Conservation (phyloP, 2,329 filamentous ascomycete genomes). For the Xylaria digitata region DNA sequence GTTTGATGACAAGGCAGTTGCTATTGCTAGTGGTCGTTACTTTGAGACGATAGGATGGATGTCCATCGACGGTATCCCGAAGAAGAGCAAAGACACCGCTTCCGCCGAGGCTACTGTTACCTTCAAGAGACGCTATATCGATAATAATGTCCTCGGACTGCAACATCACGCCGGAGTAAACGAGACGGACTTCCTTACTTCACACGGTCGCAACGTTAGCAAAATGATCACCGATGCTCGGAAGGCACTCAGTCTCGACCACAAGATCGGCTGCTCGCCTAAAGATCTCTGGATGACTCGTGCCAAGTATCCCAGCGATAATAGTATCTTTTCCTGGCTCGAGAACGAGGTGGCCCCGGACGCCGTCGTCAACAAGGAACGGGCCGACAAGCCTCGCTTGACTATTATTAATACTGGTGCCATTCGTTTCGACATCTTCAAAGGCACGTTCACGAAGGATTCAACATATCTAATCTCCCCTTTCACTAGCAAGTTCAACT, state of each 20-base stretch:
- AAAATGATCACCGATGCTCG: slow-evolving; percentile 76
- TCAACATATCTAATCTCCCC: slow-evolving; percentile 88
- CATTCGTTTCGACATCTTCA: slow-evolving; percentile 94
- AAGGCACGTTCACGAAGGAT: slow-evolving; percentile 89
- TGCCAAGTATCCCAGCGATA: slow-evolving; percentile 75
- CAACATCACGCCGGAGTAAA: slow-evolving; percentile 83
- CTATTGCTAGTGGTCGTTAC: slow-evolving; percentile 88
- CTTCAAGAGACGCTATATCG: slow-evolving; percentile 87
- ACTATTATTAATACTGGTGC: slow-evolving; percentile 89
- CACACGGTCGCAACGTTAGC: slow-evolving; percentile 78
- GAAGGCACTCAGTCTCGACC: slow-evolving; percentile 76
- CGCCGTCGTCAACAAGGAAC: slow-evolving; percentile 67
- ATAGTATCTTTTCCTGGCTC: slow-evolving; percentile 86
- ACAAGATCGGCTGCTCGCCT: slow-evolving; percentile 85
- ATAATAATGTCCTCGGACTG: slow-evolving; percentile 90
- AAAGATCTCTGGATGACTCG: slow-evolving; percentile 84
- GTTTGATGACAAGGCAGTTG: slow-evolving; percentile 82
- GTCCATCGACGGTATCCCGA: slow-evolving; percentile 76
- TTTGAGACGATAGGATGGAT: slow-evolving; percentile 96
- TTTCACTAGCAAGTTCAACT: slow-evolving; percentile 82
- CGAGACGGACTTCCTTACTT: slow-evolving; percentile 77
- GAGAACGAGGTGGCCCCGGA: slow-evolving; percentile 79
- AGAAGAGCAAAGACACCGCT: slow-evolving; percentile 49
- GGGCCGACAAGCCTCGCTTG: slow-evolving; percentile 72
- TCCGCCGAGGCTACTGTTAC: slow-evolving; percentile 57